Base-by-base conservation (phyloP, 805 yeast genomes). In the Yarrowia osloensis region DNA sequence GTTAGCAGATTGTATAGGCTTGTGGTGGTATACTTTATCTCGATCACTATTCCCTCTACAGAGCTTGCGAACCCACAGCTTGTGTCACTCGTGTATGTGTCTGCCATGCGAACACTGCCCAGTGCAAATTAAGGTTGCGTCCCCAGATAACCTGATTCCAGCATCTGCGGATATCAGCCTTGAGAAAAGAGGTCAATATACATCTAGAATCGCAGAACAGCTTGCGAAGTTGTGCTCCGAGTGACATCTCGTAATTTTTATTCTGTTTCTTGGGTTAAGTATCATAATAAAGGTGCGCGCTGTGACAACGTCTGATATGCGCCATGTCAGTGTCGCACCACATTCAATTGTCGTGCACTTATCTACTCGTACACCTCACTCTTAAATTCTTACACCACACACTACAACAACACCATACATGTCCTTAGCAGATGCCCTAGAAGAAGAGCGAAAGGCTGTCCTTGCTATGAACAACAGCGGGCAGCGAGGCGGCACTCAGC, bases 351-450 rank as follows among this genome's bases (percentile, higher is more conserved):
- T 44, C 9, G 3, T 24, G 49, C 49, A 44, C 15, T 9, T 39
- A 22, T 19, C 8, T 21, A 37, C 3, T 11, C 40, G 15, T 17
- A 35, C 19, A 50, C 31, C n/a, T 15, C 57, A 50, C 40, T 50
- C 57, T 50, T 47, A 11, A 50, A 50, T 15, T 50, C 61, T 24
- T 24, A 13, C 61, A 24, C 17, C 22, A 15, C 59, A 13, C 42
- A 4, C 59, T 17, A 31, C 40, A 11, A 40, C 49, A 39, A 57
- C 47, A 57, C 21, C 49, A 29, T 22, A 46, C 37, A 70, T 70
- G 73, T 71, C 74, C 7, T 57, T 72, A 31, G 74, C 70, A 42
- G 65, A 70, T 17, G 74, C 74, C 17, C 67, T 72, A 40, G 74
- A 72, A 65, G 74, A 72, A 49, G 74, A 72, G 26, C 69, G 74